phyloP scores from a whole-genome alignment of 306 rosid species.

The Cyclanthera cordifolia region DNA sequence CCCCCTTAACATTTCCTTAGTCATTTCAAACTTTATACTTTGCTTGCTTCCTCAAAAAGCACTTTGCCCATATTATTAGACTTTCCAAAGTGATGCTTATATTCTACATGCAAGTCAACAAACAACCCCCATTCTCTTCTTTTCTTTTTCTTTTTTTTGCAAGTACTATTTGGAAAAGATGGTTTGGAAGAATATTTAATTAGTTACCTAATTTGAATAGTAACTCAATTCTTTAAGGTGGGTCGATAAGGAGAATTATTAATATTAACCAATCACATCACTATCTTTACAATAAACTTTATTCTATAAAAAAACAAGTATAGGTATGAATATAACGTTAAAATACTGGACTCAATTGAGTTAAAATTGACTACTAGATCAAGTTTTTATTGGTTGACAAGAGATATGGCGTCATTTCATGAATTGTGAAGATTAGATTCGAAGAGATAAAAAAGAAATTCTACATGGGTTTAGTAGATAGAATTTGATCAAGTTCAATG shows the following conservation, averaged over 20 bases:
- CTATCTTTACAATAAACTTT: not conserved
- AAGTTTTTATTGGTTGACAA: not conserved
- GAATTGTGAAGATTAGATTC: not conserved
- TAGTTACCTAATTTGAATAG: constrained; percentile 5
- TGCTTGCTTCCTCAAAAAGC: not conserved
- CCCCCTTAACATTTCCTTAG: not conserved
- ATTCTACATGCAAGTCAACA: constrained; percentile 15
- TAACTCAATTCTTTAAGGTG: not conserved
- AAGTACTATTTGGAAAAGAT: constrained; percentile 2
- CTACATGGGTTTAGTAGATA: not conserved
- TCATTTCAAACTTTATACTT: constrained; percentile 12
- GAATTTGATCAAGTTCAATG: not conserved
- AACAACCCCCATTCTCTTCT: not conserved
- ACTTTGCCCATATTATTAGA: constrained; percentile 4
- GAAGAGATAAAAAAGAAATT: no score
- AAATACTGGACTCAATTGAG: not conserved
- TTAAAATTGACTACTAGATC: not conserved
- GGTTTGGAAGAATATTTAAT: not conserved
- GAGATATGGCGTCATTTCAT: not conserved
- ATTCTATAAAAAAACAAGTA: not conserved
- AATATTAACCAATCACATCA: not conserved
- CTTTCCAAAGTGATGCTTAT: constrained; percentile 9
- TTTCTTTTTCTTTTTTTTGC: not conserved
- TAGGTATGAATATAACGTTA: not conserved
- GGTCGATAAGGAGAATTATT: not conserved